Conservation (phyloP, 2,329 filamentous ascomycete genomes). For the Aspergillus aculeatus region DNA sequence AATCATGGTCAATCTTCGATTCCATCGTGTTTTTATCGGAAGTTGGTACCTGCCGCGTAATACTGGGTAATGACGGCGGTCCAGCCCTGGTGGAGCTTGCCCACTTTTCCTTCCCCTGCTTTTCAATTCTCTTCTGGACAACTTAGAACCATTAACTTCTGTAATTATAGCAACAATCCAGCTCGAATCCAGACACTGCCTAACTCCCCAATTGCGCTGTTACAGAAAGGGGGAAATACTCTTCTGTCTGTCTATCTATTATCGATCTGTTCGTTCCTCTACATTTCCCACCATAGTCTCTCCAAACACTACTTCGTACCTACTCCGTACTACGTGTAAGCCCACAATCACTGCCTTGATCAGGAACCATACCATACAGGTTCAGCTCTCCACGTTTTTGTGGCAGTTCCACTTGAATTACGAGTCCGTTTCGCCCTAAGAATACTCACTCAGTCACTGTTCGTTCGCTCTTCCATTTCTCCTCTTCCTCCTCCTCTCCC, state of each 20-base stretch:
- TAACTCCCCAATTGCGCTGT: background rate
- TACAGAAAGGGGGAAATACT: background rate
- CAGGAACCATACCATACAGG: background rate
- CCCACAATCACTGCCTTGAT: background rate
- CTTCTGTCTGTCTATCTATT: background rate
- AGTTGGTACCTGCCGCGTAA: background rate
- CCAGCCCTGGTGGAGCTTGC: background rate
- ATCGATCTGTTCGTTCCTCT: too few species aligned
- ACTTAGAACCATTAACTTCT: background rate
- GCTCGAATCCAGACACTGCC: background rate
- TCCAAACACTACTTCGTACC: too few species aligned
- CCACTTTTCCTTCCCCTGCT: background rate
- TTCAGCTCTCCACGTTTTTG: background rate
- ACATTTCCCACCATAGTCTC: too few species aligned
- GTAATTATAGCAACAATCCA: background rate
- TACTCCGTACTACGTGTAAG: too few species aligned
- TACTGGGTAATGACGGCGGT: background rate
- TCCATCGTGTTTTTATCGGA: background rate
- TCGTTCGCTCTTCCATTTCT: background rate
- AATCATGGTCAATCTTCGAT: too few species aligned
- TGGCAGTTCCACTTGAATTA: background rate
- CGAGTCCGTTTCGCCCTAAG: background rate
- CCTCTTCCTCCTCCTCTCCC: background rate
- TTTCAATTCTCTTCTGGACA: background rate
- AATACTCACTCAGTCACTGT: conserved; percentile 1